Evolutionary conservation across 179 eudicot genomes (phyloP), one percentile per base, ranked within the genome.

Genomic region (Camellia oleifera): DNA sequence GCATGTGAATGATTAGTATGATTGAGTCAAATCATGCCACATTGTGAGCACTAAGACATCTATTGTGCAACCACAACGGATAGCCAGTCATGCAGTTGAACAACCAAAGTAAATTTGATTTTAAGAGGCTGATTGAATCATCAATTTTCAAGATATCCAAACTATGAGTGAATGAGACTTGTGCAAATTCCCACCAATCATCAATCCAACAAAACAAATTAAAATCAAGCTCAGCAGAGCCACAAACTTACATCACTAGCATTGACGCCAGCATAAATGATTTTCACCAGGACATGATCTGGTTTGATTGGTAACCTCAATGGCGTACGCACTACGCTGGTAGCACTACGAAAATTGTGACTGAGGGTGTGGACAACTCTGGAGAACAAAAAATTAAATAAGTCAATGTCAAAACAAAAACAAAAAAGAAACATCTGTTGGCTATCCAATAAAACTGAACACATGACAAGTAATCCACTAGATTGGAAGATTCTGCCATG

Each of bases 231-330:
- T 72, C 15, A 61, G 75, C 65, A 46, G 68, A 26, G 42, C 53
- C 70, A 66, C 58, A 89, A 84, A 89, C 99, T 90, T 91, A 96
- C 99, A 90, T 96, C 99, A 86, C 99, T 96, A 66, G 98, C 97
- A 85, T 96, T 96, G 54, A 96, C 99, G 42, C 99, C 99, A 58
- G 98, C 98, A 86, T 91, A 94, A 52, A 94, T 78, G 66, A 92
- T 79, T 81, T 96, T 96, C 84, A 96, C 86, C 61, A 96, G 89
- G 63, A 88, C 97, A 80, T 94, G 90, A 83, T 89, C 85, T 81
- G 87, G 84, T 69, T 91, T 91, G 76, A 96, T 87, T 46, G 98
- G 97, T 60, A 88, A 78, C 72, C 74, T 83, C 90, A 94, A 78
- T 58, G 97, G 84, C 44, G 87, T 77, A 7, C 81, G 88, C 65